phyloP scores from a whole-genome alignment of 2,329 filamentous ascomycete species.

The Epichloe sylvatica region DNA sequence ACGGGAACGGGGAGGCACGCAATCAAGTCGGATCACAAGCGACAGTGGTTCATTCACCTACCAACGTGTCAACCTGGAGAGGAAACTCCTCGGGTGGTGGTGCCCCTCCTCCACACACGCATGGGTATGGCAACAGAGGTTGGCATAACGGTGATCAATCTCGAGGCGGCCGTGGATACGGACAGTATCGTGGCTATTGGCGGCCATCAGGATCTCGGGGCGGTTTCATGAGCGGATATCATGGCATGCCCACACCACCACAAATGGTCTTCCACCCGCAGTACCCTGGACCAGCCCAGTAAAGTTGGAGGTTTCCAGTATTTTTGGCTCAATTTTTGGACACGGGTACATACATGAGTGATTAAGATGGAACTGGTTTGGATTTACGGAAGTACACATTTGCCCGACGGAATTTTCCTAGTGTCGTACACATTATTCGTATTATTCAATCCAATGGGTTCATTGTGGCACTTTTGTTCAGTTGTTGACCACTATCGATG shows the following conservation, averaged over 20 bases:
- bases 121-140: neutral
- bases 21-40: neutral
- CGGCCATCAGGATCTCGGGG: slow-evolving; percentile 1
- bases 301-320: neutral
- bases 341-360: neutral
- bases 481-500: too few relatives aligned
- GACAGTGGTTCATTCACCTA: neutral
- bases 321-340: neutral
- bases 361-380: neutral
- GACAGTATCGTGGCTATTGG: slow-evolving; percentile 1
- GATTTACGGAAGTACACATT: neutral
- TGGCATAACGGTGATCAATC: slow-evolving; percentile 5
- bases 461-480: too few relatives aligned
- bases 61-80: neutral
- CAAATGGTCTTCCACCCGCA: neutral
- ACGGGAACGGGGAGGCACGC: neutral
- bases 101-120: neutral
- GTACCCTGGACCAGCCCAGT: neutral
- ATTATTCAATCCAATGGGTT: too few relatives aligned
- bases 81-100: slow-evolving; percentile 1
- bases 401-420: too few relatives aligned
- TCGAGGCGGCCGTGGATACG: slow-evolving; percentile 10
- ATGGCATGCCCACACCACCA: neutral
- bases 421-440: too few relatives aligned
- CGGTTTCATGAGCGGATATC: neutral